Base-by-base conservation (phyloP, 1,139 yeast species). In the Pichia cactophila region DNA sequence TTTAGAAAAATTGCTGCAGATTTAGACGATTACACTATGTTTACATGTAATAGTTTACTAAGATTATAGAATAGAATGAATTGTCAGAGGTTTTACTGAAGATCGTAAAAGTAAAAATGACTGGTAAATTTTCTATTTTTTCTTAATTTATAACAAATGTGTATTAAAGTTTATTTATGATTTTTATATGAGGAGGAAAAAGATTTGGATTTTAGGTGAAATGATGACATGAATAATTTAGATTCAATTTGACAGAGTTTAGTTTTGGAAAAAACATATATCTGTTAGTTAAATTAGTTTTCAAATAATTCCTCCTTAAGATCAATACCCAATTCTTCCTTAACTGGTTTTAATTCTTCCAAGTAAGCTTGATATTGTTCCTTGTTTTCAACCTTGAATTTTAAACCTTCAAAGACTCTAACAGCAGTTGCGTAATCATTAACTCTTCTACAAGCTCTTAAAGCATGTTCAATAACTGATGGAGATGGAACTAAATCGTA, bases 401-500 rank as follows among this genome's bases (percentile, higher is more conserved):
- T 87, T 70, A 92, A 81, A 59, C 88, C 86, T 75, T 92, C 98
- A 64, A 92, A 92, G 55, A 95, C 96, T 75, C 98, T 86, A 61
- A 90, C 94, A 53, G 98, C 98, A 56, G 97, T 90, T 56, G 98
- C 97, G 75, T 87, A 87, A 75, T 92, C 98, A 72, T 94, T 89
- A 60, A 92, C 97, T 75, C 98, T 87, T 81, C 98, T 89, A 65
- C 97, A 92, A 49, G 98, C 98, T 74, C 86, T 84, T 69, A 92
- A 80, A 48, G 98, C 98, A 75, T 86, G 86, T 73, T 88, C 96
- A 66, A 92, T 79, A 56, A 92, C 97, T 54, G 86, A 82, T 59
- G 98, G 98, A 38, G 98, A 94, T 59, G 98, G 98, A 51, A 92
- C 98, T 71, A 94, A 81, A 74, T 92, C 98, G 77, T 92, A 92